Conservation (phyloP, 768 basidiomycete genomes). For the Tulasnella sp. region DNA sequence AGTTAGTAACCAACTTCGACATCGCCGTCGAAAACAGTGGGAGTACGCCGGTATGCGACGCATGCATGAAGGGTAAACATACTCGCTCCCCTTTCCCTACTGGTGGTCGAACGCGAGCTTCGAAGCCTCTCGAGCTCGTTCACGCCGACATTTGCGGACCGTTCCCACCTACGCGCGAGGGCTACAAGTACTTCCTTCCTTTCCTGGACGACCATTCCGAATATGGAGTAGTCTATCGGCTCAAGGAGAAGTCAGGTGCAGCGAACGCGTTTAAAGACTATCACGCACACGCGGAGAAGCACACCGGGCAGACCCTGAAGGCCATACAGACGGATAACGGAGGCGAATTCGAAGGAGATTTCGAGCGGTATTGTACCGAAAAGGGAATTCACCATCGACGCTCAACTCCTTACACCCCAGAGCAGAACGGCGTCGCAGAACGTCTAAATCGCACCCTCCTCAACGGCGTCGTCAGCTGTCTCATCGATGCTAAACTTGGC, state of each 20-base stretch:
- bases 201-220: neutral
- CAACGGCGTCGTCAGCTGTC: neutral
- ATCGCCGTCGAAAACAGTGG: neutral
- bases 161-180: neutral
- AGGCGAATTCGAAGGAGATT: neutral
- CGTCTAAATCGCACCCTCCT: neutral
- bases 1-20: neutral
- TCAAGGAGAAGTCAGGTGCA: neutral
- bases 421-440: slow-evolving; percentile 21
- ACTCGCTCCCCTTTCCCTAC: neutral
- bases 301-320: neutral
- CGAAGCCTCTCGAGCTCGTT: neutral
- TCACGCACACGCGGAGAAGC: neutral
- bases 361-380: neutral
- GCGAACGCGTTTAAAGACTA: neutral
- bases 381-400: neutral
- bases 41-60: neutral
- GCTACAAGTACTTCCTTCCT: neutral
- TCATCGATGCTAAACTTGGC: neutral
- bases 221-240: neutral
- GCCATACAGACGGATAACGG: neutral
- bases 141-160: neutral
- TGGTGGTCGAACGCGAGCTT: neutral
- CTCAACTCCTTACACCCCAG: neutral
- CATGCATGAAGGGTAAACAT: neutral